Percentiles rank a stretch among this genome's conserved stretches.
Conservation (phyloP, 1,284 basidiomycete genomes). For the Cryptococcus sp. region DNA sequence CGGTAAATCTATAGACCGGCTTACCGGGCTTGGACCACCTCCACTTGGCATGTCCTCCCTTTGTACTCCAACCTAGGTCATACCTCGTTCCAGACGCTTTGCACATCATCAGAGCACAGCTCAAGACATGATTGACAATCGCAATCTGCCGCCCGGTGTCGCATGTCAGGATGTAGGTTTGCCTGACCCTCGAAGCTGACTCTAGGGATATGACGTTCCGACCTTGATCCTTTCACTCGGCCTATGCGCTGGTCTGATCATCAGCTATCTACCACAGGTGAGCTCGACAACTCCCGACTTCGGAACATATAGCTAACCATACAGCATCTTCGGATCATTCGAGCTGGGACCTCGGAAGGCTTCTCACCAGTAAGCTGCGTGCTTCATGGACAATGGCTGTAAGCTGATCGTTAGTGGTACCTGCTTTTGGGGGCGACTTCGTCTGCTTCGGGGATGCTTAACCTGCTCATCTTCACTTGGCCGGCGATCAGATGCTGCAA, state of each 20-base stretch:
- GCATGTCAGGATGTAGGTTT: neutral
- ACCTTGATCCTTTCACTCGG: slow-evolving; percentile 66
- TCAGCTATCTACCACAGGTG: slow-evolving; percentile 87
- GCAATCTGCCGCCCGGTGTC: neutral
- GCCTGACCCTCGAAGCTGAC: neutral
- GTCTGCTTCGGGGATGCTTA: slow-evolving; percentile 71
- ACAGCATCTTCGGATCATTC: slow-evolving; percentile 38
- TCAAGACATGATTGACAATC: no score
- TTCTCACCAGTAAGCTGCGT: slow-evolving; percentile 60
- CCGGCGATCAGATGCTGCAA: slow-evolving; percentile 76
- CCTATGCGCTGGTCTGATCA: slow-evolving; percentile 72
- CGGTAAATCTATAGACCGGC: no score
- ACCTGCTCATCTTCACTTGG: slow-evolving; percentile 89
- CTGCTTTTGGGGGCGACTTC: slow-evolving; percentile 87
- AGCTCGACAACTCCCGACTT: slow-evolving; percentile 10
- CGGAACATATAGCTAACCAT: slow-evolving; percentile 1
- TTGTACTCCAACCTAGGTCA: no score
- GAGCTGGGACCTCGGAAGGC: slow-evolving; percentile 72
- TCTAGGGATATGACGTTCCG: slow-evolving; percentile 56
- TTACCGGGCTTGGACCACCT: no score
- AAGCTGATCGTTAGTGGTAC: slow-evolving; percentile 57
- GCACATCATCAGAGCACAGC: no score
- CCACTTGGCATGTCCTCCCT: no score
- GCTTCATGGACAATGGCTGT: slow-evolving; percentile 13
- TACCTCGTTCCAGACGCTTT: no score